phyloP scores from a whole-genome alignment of 2,329 filamentous ascomycete genomes.

The Fusarium compactum region DNA sequence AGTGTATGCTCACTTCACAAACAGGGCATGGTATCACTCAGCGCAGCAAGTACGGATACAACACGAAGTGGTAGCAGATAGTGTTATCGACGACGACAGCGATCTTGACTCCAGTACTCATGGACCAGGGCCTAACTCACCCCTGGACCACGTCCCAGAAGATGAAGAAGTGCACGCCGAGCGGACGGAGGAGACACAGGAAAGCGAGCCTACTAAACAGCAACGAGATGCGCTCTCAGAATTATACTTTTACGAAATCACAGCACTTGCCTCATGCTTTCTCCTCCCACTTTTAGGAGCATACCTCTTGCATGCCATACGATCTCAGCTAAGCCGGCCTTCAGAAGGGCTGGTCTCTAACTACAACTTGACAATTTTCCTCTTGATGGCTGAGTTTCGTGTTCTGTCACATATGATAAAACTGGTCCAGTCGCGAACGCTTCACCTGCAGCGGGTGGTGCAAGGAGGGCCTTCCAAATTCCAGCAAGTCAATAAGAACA shows the following conservation, averaged over 20 bases:
- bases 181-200: constrained; percentile 26
- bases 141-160: constrained; percentile 60
- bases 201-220: constrained; percentile 33
- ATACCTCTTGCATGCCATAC: constrained; percentile 84
- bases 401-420: constrained; percentile 85
- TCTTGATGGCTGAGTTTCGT: constrained; percentile 86
- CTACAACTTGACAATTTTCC: constrained; percentile 92
- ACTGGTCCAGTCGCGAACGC: constrained; percentile 81
- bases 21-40: constrained; percentile 73
- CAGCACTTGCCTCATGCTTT: constrained; percentile 84
- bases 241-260: constrained; percentile 78
- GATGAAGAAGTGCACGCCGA: constrained; percentile 46
- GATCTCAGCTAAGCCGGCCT: constrained; percentile 82
- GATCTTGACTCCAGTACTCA: constrained; percentile 53
- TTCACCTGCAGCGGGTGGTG: constrained; percentile 83
- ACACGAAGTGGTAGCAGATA: constrained; percentile 59
- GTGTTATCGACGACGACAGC: constrained; percentile 60
- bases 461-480: constrained; percentile 61
- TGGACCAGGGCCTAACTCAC: constrained; percentile 32
- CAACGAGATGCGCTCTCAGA: constrained; percentile 65
- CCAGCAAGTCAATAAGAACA: constrained; percentile 48
- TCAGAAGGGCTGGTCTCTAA: constrained; percentile 91
- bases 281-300: constrained; percentile 82
- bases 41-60: constrained; percentile 72
- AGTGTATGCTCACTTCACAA: constrained; percentile 15